A percentile compares a stretch with the other conserved stretches of the same genome.
phyloP scores from a whole-genome alignment of 2,329 filamentous ascomycete genomes.

The Clarireedia sp. region DNA sequence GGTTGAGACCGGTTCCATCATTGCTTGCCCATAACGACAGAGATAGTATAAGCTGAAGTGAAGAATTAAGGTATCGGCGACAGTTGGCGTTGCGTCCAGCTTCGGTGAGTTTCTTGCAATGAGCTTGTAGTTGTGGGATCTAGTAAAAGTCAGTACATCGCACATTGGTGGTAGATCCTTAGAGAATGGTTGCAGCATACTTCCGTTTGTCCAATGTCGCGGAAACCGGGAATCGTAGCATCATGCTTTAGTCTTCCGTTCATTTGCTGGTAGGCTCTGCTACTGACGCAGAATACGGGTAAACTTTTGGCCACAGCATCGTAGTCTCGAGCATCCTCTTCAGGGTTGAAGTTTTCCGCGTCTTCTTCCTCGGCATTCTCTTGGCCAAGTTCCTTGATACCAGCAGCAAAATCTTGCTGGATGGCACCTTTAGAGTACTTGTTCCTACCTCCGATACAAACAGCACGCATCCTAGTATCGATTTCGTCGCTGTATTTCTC shows the following conservation, averaged over 20 bases:
- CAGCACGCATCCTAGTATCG: constrained; percentile 29
- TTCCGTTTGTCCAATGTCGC: constrained; percentile 45
- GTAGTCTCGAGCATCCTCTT: constrained; percentile 49
- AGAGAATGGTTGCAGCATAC: constrained; percentile 13
- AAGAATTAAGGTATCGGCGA: constrained; percentile 42
- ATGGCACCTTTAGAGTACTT: constrained; percentile 47
- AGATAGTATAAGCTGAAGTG: constrained; percentile 45
- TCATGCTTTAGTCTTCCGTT: constrained; percentile 47
- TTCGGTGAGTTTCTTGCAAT: constrained; percentile 51
- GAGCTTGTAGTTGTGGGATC: constrained; percentile 29
- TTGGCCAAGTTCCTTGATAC: constrained; percentile 52
- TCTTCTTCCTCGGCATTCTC: constrained; percentile 44
- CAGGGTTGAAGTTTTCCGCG: constrained; percentile 45
- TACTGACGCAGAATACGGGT: constrained; percentile 58
- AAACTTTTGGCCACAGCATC: constrained; percentile 45
- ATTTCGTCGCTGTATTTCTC: constrained; percentile 26
- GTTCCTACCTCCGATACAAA: constrained; percentile 49
- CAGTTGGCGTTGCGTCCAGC: constrained; percentile 37
- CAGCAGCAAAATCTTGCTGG: constrained; percentile 49
- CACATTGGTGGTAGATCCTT: too few relatives aligned
- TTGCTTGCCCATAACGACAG: constrained; percentile 43
- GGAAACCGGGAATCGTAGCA: constrained; percentile 43
- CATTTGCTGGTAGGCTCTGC: constrained; percentile 55
- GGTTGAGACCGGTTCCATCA: constrained; percentile 33
- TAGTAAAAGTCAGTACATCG: background rate